Percentiles rank a stretch among this genome's conserved stretches.
Conservation (phyloP, 2,329 filamentous ascomycete species). For the Phyllosticta citriasiana region DNA sequence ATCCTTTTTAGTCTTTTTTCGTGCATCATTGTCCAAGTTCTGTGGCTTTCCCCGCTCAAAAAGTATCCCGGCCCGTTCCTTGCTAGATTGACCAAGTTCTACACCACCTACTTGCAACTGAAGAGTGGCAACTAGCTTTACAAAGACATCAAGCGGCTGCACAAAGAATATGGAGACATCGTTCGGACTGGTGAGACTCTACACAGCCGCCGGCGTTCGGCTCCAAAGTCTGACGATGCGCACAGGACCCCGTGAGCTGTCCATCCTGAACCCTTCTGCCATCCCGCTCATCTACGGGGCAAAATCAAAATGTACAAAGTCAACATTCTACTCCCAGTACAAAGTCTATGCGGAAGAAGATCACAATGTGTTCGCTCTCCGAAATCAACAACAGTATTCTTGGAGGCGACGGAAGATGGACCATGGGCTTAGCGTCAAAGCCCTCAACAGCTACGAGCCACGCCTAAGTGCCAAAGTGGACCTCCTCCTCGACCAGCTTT, state of each 20-base stretch:
- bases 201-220: background rate
- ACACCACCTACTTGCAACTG: background rate
- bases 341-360: conserved; percentile 18
- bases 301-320: conserved; percentile 27
- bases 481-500: conserved; percentile 18
- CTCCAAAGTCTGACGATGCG: background rate
- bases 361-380: conserved; percentile 14
- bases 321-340: conserved; percentile 17
- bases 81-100: conserved; percentile 5
- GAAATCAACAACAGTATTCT: conserved; percentile 16
- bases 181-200: conserved; percentile 12
- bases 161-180: conserved; percentile 9
- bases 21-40: conserved; percentile 31
- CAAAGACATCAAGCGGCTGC: conserved; percentile 6
- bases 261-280: conserved; percentile 18
- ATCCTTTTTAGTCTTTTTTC: conserved; percentile 12
- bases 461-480: conserved; percentile 22
- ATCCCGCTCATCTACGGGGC: conserved; percentile 17
- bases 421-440: conserved; percentile 22
- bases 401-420: conserved; percentile 24
- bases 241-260: conserved; percentile 17
- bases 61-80: conserved; percentile 13
- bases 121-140: conserved; percentile 1
- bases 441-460: conserved; percentile 20
- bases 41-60: conserved; percentile 30